Percentiles rank a stretch among this genome's conserved stretches.
Conservation (phyloP, 2,329 filamentous ascomycete genomes). For the Colletotrichum musae region DNA sequence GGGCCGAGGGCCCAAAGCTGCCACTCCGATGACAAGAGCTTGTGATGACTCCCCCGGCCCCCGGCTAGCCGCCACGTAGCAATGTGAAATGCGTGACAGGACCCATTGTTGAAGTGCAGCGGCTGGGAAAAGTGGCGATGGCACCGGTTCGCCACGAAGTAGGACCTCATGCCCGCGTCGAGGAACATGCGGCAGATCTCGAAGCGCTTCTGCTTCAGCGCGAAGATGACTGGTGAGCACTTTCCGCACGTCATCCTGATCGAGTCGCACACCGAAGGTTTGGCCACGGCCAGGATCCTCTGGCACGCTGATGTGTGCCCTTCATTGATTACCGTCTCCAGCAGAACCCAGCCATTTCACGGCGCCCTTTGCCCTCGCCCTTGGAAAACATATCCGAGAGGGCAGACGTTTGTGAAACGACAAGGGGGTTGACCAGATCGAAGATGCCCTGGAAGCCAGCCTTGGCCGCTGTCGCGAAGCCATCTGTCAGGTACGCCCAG, state of each 20-base stretch:
- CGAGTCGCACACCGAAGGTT: neutral
- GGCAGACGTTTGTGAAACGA: constrained; percentile 1
- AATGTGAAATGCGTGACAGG: neutral
- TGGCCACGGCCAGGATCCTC: neutral
- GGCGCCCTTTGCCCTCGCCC: too few species aligned
- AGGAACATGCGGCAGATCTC: neutral
- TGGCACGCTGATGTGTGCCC: neutral
- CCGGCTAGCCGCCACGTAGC: neutral
- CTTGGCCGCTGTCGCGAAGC: neutral
- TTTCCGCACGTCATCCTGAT: constrained; percentile 13
- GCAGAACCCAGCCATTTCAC: neutral
- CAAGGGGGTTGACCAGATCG: neutral
- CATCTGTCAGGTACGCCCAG: neutral
- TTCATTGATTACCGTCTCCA: neutral
- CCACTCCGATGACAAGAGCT: neutral
- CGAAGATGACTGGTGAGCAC: constrained; percentile 15
- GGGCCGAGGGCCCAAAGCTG: neutral
- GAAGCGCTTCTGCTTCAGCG: neutral
- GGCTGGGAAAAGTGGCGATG: neutral
- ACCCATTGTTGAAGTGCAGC: too few species aligned
- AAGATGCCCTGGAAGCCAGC: neutral
- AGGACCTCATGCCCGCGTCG: constrained; percentile 7
- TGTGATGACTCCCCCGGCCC: neutral
- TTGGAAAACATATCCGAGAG: too few species aligned
- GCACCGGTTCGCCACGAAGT: neutral